Evolutionary conservation across 495 filamentous ascomycete genomes (phyloP), one percentile per base, ranked within the genome.

Genomic region (Penicillium verhagenii): DNA sequence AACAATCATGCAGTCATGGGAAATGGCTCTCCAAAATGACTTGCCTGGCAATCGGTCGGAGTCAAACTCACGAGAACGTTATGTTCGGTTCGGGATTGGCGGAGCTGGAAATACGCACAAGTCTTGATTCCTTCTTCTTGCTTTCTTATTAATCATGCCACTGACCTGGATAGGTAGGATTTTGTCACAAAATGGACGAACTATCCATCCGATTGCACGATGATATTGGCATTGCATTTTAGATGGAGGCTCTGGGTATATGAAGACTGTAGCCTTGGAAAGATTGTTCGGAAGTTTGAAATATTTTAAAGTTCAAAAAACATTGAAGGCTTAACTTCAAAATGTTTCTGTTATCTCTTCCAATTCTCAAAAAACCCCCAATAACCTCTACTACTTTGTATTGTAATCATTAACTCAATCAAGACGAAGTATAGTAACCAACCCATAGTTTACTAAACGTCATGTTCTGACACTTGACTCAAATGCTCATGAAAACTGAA

Each of bases 81-180:
- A 68, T 47, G 59, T 72, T 2, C 59, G 67, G 23, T 62, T 69
- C 57, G 73, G 73, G 0, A 74, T 75, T 43, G 73, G 73, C 0
- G 73, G 73, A 21, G 68, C 63, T 35, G 73, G 72, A 13, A 76
- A 76, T 54, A 64, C 64, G 35, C 66, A 69, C 69, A 73, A 67
- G 68, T 64, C 20, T 20, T 51, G 53, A 50, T 64, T 35, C 43
- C 58, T 31, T 56, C 52, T 42, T 33, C 40, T 47, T 43, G 18
- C 4, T 21, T 43, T 3, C 14, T 25, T 26, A 20, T 6, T 28
- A 25, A 7, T 13, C 9, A 21, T 35, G 33, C 40, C 46, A 35
- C 55, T 57, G 35, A 60, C 54, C 47, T 49, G 23, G 16, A 35
- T 14, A 64, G 61, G 21, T 14, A 64, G 61, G 21, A 47, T 64